Evolutionary conservation across 2,329 filamentous ascomycete genomes (phyloP), one percentile per base, ranked within the genome.

Genomic region (Alternaria conjuncta): DNA sequence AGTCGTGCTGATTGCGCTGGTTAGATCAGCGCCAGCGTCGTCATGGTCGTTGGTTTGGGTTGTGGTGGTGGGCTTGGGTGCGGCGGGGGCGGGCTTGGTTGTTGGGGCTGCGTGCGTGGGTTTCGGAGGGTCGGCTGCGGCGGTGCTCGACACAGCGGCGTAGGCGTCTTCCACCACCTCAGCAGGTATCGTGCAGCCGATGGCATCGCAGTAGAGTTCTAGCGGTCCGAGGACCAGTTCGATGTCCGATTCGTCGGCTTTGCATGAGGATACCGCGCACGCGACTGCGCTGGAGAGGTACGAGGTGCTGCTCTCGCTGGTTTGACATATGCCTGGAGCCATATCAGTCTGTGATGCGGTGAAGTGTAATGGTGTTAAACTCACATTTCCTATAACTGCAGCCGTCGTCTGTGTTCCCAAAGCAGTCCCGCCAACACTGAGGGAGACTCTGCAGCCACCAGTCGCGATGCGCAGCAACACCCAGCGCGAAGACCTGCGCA

Each of bases 321-420:
- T 66, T 10, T 73, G 63, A 68, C 72, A 76, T 36, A 76, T 71
- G 54, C 73, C 74, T 76, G 30, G 20, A 20, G 21, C 21, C 12
- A 12, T 12, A 9, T 71, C 53, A 69, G 68, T 47, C 11, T 2
- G 20, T 21, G 55, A 8, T 6, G 15, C 20, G 8, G 13, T 4
- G 45, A 12, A 26, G 9, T 13, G 1, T 13, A 10, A 12, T 11
- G 9, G 26, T 11, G 12, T 2, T 32, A 41, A 10, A 69, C 69
- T 63, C 32, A 73, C 71, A 71, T 30, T 64, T 65, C 18, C 60
- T 61, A 12, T 70, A 72, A 23, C 62, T 61, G 60, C 73, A 76
- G 20, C 68, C 69, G 10, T 65, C 55, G n/a, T 60, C 47, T 28
- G 59, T 68, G 43, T 55, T 57, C 10, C 44, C 56, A 11, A 76